Percentiles rank a stretch among this genome's conserved stretches.
phyloP scores from a whole-genome alignment of 2,329 filamentous ascomycete genomes.

The Ophiostoma himal-ulmi region DNA sequence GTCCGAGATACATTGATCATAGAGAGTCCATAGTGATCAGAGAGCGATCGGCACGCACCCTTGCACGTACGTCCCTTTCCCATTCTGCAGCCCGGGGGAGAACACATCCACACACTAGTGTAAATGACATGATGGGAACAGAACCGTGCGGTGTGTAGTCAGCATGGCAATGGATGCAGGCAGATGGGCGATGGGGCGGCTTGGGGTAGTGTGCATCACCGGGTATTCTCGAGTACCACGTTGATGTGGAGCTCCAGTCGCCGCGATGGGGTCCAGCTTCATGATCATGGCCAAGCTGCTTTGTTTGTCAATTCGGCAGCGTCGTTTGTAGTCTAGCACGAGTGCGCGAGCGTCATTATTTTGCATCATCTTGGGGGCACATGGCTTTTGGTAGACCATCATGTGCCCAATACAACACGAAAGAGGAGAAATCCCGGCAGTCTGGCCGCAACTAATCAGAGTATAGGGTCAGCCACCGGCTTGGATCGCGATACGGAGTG shows the following conservation, averaged over 20 bases:
- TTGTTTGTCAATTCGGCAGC: neutral
- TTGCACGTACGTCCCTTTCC: neutral
- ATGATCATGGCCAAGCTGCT: neutral
- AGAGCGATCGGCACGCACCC: neutral
- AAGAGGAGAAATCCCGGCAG: neutral
- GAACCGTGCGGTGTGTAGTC: neutral
- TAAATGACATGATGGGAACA: neutral
- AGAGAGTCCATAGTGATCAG: neutral
- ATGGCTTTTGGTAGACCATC: neutral
- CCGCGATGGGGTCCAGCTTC: neutral
- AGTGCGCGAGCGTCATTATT: neutral
- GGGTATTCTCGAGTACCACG: conserved; percentile 3
- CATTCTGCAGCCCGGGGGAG: neutral
- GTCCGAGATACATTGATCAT: neutral
- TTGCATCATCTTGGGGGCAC: neutral
- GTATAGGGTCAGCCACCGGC: neutral
- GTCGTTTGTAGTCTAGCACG: neutral
- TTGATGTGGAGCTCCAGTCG: neutral
- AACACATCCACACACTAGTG: neutral
- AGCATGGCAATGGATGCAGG: neutral
- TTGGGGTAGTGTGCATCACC: neutral
- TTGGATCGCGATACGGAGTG: too few relatives aligned
- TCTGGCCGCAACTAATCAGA: neutral
- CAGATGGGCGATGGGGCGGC: neutral
- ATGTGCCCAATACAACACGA: neutral